phyloP scores from a whole-genome alignment of 2,329 filamentous ascomycete species.

The Xylaria arbuscula region DNA sequence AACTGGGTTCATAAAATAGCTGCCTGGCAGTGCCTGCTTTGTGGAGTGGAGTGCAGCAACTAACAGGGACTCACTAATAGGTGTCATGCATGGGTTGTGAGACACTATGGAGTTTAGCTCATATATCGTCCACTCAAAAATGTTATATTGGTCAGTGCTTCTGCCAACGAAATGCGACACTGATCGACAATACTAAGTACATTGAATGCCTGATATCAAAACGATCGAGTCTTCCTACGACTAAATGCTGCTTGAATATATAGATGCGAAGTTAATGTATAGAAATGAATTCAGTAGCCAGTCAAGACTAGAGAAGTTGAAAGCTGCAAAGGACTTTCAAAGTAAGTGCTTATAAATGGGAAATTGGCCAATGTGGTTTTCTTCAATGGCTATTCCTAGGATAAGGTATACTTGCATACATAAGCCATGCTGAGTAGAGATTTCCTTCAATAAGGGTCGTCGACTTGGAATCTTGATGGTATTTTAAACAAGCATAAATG shows the following conservation, averaged over 20 bases:
- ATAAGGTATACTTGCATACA: constrained; percentile 12
- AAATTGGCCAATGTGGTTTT: background rate
- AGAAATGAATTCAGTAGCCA: background rate
- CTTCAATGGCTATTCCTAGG: background rate
- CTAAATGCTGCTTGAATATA: too few species aligned
- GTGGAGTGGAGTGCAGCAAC: constrained; percentile 4
- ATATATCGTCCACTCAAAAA: background rate
- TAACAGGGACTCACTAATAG: background rate
- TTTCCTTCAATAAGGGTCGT: background rate
- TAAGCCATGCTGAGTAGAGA: constrained; percentile 19
- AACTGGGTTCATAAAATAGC: constrained; percentile 6
- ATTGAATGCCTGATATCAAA: too few species aligned
- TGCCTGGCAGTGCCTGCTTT: constrained; percentile 20
- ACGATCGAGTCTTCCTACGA: too few species aligned
- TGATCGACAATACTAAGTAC: too few species aligned
- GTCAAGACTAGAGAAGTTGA: background rate
- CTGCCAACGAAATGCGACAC: too few species aligned
- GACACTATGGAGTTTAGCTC: background rate
- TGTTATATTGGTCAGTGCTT: background rate
- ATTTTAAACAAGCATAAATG: constrained; percentile 4
- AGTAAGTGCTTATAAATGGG: background rate
- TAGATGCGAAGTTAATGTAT: background rate
- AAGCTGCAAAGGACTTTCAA: background rate
- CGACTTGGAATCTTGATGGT: background rate
- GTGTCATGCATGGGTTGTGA: background rate